Evolutionary conservation across 345 rosid genomes (phyloP).

Genomic region (Isatis tinctoria): DNA sequence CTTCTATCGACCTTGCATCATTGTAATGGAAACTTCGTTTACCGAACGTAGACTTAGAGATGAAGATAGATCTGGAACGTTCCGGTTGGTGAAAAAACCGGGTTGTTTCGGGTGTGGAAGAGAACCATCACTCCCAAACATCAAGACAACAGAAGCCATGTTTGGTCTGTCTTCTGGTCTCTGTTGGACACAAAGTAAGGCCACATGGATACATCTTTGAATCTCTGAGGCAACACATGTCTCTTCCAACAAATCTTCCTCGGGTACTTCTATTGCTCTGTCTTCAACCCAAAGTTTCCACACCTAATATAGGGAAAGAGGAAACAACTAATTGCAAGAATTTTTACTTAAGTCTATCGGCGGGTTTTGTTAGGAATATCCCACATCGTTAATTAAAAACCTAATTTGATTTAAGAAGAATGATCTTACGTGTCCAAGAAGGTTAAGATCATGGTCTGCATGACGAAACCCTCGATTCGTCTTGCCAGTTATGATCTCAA

Average conservation of each 20-base stretch:
- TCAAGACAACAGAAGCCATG: constrained; percentile 23
- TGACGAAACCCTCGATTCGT: constrained; percentile 21
- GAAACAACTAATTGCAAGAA: background rate
- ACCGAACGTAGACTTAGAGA: constrained; percentile 23
- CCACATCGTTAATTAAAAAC: background rate
- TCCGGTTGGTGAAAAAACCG: constrained; percentile 15
- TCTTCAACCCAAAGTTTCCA: constrained; percentile 32
- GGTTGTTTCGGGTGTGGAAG: constrained; percentile 21
- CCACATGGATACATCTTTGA: constrained; percentile 23
- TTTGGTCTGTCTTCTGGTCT: constrained; percentile 26
- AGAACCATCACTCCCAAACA: constrained; percentile 23
- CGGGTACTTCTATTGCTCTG: constrained; percentile 9
- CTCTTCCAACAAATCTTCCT: constrained; percentile 2
- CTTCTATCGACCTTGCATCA: constrained; percentile 21
- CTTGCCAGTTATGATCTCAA: constrained; percentile 25
- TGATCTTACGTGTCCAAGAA: constrained; percentile 68
- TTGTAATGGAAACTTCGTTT: constrained; percentile 20
- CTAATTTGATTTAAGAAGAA: background rate
- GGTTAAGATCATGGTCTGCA: constrained; percentile 37
- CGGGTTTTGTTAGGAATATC: background rate
- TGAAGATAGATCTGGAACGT: constrained; percentile 13
- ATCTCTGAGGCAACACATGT: constrained; percentile 15
- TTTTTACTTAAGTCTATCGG: background rate
- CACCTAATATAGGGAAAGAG: background rate
- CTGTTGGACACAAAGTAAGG: constrained; percentile 29